A percentile compares a stretch with the other conserved stretches of the same genome.
These are phyloP conservation scores for Cephalotrichum gorgonifer DNA, from an alignment of 2,329 filamentous ascomycete species.

Conservation along the genomic window DNA sequence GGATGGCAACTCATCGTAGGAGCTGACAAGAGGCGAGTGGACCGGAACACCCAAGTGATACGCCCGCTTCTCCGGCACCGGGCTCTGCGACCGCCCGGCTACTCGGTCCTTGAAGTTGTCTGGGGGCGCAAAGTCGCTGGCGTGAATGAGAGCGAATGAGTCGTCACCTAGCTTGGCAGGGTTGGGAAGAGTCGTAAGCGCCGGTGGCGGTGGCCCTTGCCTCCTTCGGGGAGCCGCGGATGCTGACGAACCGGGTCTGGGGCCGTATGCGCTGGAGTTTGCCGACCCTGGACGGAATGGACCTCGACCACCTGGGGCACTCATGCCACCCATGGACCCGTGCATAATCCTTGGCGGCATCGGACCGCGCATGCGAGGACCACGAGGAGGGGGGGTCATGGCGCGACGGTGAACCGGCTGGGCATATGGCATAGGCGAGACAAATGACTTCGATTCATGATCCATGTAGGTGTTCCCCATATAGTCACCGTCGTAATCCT, in stretches of 20 bases:
- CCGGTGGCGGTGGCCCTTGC: conserved; percentile 54
- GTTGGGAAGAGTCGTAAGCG: conserved; percentile 69
- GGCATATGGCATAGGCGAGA: conserved; percentile 75
- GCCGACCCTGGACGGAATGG: conserved; percentile 21
- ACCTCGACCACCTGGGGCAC: conserved; percentile 25
- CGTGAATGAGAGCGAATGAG: conserved; percentile 54
- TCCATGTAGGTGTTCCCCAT: conserved; percentile 61
- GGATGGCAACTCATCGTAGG: conserved; percentile 76
- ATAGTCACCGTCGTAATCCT: conserved; percentile 65
- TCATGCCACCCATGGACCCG: conserved; percentile 40
- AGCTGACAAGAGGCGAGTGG: conserved; percentile 68
- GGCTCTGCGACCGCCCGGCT: conserved; percentile 58
- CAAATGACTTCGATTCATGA: conserved; percentile 57
- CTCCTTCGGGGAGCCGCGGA: conserved; percentile 24
- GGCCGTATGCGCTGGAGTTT: conserved; percentile 25
- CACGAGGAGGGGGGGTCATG: conserved; percentile 82
- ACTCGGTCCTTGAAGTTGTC: conserved; percentile 54
- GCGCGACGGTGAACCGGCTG: conserved; percentile 79
- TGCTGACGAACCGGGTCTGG: conserved; percentile 56
- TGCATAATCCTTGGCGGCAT: conserved; percentile 29
- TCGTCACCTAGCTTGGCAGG: conserved; percentile 80
- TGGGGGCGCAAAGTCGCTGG: conserved; percentile 82
- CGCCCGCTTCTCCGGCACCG: conserved; percentile 53
- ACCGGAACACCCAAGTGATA: conserved; percentile 66
- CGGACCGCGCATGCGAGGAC: conserved; percentile 31